Conservation (phyloP, 2,329 filamentous ascomycete genomes). For the Juglanconis sp. region DNA sequence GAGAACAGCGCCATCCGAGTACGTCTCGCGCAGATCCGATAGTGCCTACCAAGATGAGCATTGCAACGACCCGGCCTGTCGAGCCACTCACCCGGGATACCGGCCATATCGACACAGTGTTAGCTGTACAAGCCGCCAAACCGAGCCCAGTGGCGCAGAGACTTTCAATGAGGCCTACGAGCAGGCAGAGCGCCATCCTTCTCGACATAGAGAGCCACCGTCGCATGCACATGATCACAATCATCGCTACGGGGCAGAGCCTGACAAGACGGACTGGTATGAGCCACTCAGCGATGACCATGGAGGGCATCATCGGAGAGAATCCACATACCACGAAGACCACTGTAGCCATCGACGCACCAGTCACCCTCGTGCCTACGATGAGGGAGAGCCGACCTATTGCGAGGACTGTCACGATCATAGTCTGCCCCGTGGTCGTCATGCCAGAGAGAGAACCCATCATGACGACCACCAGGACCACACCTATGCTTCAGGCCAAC, state of each 20-base stretch:
- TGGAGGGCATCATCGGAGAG: background rate
- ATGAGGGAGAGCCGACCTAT: background rate
- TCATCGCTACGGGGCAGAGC: background rate
- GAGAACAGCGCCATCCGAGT: conserved; percentile 7
- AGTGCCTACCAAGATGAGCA: conserved; percentile 9
- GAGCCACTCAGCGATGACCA: background rate
- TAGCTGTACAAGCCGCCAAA: conserved; percentile 16
- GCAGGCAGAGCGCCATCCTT: background rate
- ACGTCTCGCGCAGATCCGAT: conserved; percentile 12
- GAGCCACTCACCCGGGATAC: conserved; percentile 21
- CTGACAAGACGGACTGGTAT: background rate
- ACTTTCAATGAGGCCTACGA: conserved; percentile 11
- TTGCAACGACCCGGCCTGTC: conserved; percentile 20
- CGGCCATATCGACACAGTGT: conserved; percentile 22
- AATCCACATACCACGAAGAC: background rate
- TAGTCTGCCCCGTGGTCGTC: background rate
- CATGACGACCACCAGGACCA: background rate
- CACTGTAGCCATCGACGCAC: background rate
- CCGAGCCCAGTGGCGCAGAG: background rate
- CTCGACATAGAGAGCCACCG: background rate
- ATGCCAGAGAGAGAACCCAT: background rate
- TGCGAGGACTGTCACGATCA: background rate
- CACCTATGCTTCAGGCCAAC: background rate
- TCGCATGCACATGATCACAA: background rate
- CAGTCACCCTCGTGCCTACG: background rate